Conservation (phyloP, 371 early-diverging fungal genomes). For the Mucor piriformis region DNA sequence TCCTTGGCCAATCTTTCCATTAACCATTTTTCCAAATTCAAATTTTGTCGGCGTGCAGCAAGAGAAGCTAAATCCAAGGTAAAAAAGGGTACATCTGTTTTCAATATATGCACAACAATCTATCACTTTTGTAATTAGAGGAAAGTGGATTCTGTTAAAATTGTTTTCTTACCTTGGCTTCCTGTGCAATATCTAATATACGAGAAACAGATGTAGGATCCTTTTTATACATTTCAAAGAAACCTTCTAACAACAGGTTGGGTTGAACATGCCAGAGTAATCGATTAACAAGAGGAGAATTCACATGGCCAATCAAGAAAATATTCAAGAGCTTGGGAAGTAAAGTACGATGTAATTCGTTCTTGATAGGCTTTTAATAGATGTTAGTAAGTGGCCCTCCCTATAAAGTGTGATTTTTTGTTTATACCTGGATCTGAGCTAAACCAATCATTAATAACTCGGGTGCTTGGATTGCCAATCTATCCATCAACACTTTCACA, state of each 20-base stretch:
- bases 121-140: conserved; percentile 19
- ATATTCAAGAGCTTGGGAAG: conserved; percentile 67
- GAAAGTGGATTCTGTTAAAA: not conserved
- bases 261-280: conserved; percentile 75
- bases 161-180: conserved; percentile 65
- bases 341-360: conserved; percentile 68
- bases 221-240: conserved; percentile 75
- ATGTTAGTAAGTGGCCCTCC: not conserved
- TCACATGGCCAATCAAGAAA: conserved; percentile 76
- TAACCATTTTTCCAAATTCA: conserved; percentile 89
- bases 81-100: conserved; percentile 70
- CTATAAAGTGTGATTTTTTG: not conserved
- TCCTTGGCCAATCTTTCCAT: conserved; percentile 66
- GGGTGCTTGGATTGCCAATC: conserved; percentile 69
- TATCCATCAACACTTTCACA: conserved; percentile 66
- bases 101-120: conserved; percentile 74
- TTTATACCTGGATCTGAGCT: conserved; percentile 60
- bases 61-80: conserved; percentile 83
- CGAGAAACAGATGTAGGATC: conserved; percentile 74
- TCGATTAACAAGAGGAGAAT: conserved; percentile 73
- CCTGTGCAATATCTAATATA: conserved; percentile 82
- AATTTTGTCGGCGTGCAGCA: conserved; percentile 78
- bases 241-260: conserved; percentile 63
- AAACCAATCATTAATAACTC: conserved; percentile 81
- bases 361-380: conserved; percentile 56